Conservation (phyloP, 306 rosid genomes). For the Ormosia semicastrata region DNA sequence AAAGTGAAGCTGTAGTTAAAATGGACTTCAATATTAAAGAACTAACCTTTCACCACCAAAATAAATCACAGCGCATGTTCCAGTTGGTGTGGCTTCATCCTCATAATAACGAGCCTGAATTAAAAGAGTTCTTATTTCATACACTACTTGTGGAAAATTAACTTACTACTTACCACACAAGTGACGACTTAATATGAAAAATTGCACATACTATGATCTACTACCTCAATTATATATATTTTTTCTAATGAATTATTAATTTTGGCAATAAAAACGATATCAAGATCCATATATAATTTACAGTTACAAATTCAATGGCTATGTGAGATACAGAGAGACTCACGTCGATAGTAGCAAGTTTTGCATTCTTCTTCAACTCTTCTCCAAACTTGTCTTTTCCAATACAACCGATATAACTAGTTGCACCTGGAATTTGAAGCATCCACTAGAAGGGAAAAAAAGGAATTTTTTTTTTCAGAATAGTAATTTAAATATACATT, state of each 20-base stretch:
- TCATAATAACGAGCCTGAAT: constrained; percentile 63
- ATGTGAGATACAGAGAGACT: constrained; percentile 1
- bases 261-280: background rate
- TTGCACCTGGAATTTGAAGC: constrained; percentile 69
- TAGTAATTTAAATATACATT: background rate
- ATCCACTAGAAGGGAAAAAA: constrained; percentile 44
- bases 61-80: constrained; percentile 72
- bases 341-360: constrained; percentile 62
- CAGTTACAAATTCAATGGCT: background rate
- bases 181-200: background rate
- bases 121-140: background rate
- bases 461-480: no score
- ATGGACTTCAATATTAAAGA: background rate
- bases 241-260: background rate
- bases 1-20: background rate
- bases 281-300: background rate
- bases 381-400: constrained; percentile 48
- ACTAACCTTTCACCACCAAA: constrained; percentile 67
- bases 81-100: constrained; percentile 65
- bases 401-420: constrained; percentile 68
- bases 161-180: background rate
- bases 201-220: background rate
- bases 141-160: background rate
- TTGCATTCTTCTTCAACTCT: constrained; percentile 51
- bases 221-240: background rate